phyloP scores from a whole-genome alignment of 2,329 filamentous ascomycete species.

The Aspergillus bombycis region DNA sequence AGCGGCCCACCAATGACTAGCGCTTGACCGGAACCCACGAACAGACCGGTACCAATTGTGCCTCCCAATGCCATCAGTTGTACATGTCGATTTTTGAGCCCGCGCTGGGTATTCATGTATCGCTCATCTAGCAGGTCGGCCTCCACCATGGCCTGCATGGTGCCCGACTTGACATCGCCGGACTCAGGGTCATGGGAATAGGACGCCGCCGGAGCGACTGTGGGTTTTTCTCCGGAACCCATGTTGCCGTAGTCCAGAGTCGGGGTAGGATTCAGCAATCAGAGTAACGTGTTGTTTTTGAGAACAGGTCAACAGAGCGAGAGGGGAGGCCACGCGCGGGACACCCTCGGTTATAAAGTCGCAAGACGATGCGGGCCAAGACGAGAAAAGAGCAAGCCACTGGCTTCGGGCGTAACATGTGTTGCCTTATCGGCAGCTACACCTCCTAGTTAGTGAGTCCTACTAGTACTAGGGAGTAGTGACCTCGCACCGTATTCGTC shows the following conservation, averaged over 20 bases:
- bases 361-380: neutral
- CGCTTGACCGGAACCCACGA: conserved; percentile 57
- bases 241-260: neutral
- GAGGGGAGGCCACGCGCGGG: neutral
- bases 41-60: conserved; percentile 60
- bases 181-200: conserved; percentile 9
- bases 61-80: conserved; percentile 58
- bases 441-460: too few relatives aligned
- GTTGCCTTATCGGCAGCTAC: conserved; percentile 3
- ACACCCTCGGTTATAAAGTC: neutral
- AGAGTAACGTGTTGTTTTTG: neutral
- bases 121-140: conserved; percentile 45
- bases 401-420: neutral
- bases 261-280: neutral
- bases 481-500: neutral
- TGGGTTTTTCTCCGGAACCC: conserved; percentile 15
- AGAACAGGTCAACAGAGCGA: neutral
- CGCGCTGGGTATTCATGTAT: conserved; percentile 44
- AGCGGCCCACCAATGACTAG: conserved; percentile 57
- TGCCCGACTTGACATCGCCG: conserved; percentile 22
- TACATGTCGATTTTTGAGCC: conserved; percentile 47
- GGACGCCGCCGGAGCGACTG: conserved; percentile 2
- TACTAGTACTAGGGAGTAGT: neutral
- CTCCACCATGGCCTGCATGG: conserved; percentile 40
- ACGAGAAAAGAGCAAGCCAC: neutral